Base-by-base conservation (phyloP, 768 basidiomycete species). In the Suillus hirtellus region DNA sequence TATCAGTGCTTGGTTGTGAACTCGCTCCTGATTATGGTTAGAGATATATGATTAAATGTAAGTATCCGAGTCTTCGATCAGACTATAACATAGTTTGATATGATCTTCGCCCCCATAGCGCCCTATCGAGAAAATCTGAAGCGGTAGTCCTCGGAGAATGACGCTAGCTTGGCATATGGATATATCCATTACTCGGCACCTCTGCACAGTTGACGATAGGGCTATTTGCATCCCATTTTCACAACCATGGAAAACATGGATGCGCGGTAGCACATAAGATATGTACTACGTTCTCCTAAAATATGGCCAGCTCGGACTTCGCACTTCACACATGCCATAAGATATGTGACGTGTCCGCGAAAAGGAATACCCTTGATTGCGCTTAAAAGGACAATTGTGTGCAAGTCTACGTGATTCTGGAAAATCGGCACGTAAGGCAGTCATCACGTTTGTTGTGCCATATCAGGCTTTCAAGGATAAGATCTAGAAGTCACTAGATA, bases 1-100 rank as follows among this genome's bases (percentile, higher is more conserved):
- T 56, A 56, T 56, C 38, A 52, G 50, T 53, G 52, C 52, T 53
- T 34, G 34, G 31, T 58, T 42, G 56, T 27, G 19, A 42, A 31
- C 24, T 58, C 24, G 12, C 40, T 31, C 24, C 56, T 42, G 24
- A 6, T 58, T 31, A 11, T 58, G 56, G 40, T 42, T 42, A 58
- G 54, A 55, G 35, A 54, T 56, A 56, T 9, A 56, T 38, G 54
- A 56, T 56, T 34, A 12, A 53, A 17, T 53, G 52, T 34, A 53
- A 35, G 34, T 35, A 53, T 35, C 19, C 31, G 31, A 53, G 31
- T 53, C 52, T 53, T 34, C 31, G 34, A 53, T 53, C 31, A 35
- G 52, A 53, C 52, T 7, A 53, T n/a, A 34, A n/a, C 52, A 53
- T 34, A 53, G 52, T 35, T 34, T 53, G 31, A 34, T 34, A n/a